phyloP scores from a whole-genome alignment of 225 moss, liverwort and hornwort genomes.

The Physcomitrellopsis africana region DNA sequence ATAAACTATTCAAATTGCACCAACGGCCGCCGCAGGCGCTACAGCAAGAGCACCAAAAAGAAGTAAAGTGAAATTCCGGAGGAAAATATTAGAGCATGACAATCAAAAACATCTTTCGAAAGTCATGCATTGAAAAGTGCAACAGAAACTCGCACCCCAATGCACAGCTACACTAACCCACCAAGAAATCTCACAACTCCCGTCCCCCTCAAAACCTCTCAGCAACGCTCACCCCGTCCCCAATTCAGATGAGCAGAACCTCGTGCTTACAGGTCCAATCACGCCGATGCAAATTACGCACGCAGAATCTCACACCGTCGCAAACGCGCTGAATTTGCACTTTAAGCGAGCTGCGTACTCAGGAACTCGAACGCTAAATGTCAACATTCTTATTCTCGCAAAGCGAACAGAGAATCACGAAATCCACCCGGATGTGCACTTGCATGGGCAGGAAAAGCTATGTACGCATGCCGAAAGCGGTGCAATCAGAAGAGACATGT shows the following conservation, averaged over 20 bases:
- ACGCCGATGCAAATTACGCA: slow-evolving; percentile 7
- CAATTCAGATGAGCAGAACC: not conserved
- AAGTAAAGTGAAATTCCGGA: not conserved
- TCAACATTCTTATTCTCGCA: too few species aligned
- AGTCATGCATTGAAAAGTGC: not conserved
- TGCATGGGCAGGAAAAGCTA: too few species aligned
- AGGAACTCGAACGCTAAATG: too few species aligned
- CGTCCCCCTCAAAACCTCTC: not conserved
- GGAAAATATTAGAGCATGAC: not conserved
- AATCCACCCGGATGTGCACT: too few species aligned
- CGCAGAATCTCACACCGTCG: not conserved
- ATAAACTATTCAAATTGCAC: not conserved
- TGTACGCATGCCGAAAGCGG: too few species aligned
- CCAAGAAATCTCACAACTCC: not conserved
- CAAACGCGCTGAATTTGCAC: too few species aligned
- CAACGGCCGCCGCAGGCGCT: not conserved
- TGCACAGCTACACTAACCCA: not conserved
- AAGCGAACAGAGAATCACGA: too few species aligned
- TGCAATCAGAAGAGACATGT: too few species aligned
- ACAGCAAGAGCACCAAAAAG: not conserved
- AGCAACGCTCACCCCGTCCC: not conserved
- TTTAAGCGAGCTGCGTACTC: too few species aligned
- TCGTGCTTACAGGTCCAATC: not conserved
- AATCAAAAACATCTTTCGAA: not conserved
- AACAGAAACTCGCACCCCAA: not conserved